A percentile compares a stretch with the other conserved stretches of the same genome.
These are phyloP conservation scores for Salix suchowensis DNA, from an alignment of 345 rosid species.

Conservation along the genomic window DNA sequence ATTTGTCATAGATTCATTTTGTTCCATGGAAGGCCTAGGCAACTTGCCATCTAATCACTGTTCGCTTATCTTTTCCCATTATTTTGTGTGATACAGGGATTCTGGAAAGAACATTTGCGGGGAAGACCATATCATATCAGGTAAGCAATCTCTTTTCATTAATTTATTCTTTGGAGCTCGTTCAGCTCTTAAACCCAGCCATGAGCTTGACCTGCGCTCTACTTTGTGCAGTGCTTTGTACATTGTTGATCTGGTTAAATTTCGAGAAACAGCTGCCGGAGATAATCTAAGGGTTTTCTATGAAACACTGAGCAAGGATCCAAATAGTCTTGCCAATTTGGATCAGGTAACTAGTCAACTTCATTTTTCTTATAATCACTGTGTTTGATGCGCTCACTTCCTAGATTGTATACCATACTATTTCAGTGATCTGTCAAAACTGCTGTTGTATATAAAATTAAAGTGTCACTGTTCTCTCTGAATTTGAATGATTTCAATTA, in stretches of 20 bases:
- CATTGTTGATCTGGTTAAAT: constrained; percentile 87
- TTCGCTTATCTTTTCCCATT: constrained; percentile 11
- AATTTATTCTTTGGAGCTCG: neutral
- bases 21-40: neutral
- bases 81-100: constrained; percentile 55
- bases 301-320: constrained; percentile 99
- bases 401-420: neutral
- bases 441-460: no score
- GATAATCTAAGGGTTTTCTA: constrained; percentile 93
- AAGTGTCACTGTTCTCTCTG: no score
- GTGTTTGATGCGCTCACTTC: constrained; percentile 1
- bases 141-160: constrained; percentile 30
- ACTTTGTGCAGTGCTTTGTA: constrained; percentile 74
- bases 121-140: constrained; percentile 95
- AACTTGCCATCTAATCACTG: neutral
- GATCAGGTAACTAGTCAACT: constrained; percentile 55
- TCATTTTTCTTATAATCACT: neutral
- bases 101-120: constrained; percentile 96
- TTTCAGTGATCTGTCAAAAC: no score
- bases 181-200: neutral
- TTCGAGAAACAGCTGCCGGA: constrained; percentile 96
- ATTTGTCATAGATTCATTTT: neutral
- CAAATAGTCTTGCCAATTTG: constrained; percentile 91
- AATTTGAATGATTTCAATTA: no score
- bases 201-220: constrained; percentile 22